These are phyloP conservation scores for Leccinum angustisporum DNA, from an alignment of 1,284 basidiomycete genomes.

Conservation along the genomic window DNA sequence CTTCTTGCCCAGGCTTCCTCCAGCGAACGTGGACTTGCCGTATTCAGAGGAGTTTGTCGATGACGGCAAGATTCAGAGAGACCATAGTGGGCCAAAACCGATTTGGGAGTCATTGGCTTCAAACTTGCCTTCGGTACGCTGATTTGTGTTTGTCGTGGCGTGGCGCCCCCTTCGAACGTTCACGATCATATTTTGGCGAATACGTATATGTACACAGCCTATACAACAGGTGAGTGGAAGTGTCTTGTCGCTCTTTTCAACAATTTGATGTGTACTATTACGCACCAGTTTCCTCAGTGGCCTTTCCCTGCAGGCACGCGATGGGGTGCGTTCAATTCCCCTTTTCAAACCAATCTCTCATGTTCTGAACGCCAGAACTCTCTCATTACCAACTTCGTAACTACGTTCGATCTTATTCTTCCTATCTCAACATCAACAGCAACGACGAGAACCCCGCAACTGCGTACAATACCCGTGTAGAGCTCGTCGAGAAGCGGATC, in stretches of 20 bases:
- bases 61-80: slow-evolving; percentile 1
- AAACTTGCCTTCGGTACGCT: slow-evolving; percentile 15
- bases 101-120: slow-evolving; percentile 19
- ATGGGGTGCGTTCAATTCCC: slow-evolving; percentile 14
- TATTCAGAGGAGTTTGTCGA: slow-evolving; percentile 13
- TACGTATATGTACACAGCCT: slow-evolving; percentile 3
- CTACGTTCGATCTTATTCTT: slow-evolving; percentile 38
- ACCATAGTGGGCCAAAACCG: slow-evolving; percentile 12
- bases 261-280: not conserved
- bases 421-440: slow-evolving; percentile 41
- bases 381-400: slow-evolving; percentile 25
- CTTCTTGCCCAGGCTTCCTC: slow-evolving; percentile 16
- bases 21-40: slow-evolving; percentile 5
- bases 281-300: slow-evolving; percentile 13
- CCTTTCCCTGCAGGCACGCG: slow-evolving; percentile 15
- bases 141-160: not conserved
- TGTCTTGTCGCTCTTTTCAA: not conserved
- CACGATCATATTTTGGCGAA: not conserved
- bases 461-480: slow-evolving; percentile 50
- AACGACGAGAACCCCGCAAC: slow-evolving; percentile 42
- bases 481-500: slow-evolving; percentile 42
- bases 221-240: slow-evolving; percentile 9
- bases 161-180: not conserved
- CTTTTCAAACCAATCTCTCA: not conserved
- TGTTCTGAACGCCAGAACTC: slow-evolving; percentile 14